Evolutionary conservation across 2,329 filamentous ascomycete species (phyloP).

Genomic region (Thielaviopsis populi): DNA sequence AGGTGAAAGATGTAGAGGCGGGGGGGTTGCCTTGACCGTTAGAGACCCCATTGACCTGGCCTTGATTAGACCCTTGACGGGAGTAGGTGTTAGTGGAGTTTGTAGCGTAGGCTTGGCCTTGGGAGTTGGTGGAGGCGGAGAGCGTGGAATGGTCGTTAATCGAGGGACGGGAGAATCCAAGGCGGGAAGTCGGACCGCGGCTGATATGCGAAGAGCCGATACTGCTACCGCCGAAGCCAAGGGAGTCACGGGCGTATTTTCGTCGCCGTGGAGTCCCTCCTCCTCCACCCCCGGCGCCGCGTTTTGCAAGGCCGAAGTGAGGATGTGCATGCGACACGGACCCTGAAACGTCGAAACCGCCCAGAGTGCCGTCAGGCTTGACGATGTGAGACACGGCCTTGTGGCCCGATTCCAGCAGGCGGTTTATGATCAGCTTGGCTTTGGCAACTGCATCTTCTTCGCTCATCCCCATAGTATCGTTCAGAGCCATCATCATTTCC

Average conservation of each 20-base stretch:
- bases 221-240: conserved; percentile 12
- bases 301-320: conserved; percentile 17
- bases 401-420: conserved; percentile 62
- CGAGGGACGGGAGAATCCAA: conserved; percentile 10
- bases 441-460: conserved; percentile 70
- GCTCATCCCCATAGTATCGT: conserved; percentile 66
- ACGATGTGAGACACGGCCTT: conserved; percentile 68
- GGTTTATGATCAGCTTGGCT: conserved; percentile 61
- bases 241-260: conserved; percentile 14
- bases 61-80: conserved; percentile 10
- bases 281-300: conserved; percentile 13
- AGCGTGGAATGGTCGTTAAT: neutral
- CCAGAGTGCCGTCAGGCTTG: conserved; percentile 50
- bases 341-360: conserved; percentile 16
- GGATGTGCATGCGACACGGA: conserved; percentile 17
- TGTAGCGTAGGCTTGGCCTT: conserved; percentile 4
- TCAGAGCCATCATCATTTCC: conserved; percentile 71
- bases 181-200: conserved; percentile 7
- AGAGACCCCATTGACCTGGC: conserved; percentile 15
- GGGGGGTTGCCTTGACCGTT: neutral
- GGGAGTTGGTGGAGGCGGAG: conserved; percentile 11
- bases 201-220: neutral
- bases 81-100: conserved; percentile 2
- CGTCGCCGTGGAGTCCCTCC: conserved; percentile 14
- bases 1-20: neutral